Evolutionary conservation across 495 filamentous ascomycete genomes (phyloP).

Genomic region (Aspergillus funiculosus): DNA sequence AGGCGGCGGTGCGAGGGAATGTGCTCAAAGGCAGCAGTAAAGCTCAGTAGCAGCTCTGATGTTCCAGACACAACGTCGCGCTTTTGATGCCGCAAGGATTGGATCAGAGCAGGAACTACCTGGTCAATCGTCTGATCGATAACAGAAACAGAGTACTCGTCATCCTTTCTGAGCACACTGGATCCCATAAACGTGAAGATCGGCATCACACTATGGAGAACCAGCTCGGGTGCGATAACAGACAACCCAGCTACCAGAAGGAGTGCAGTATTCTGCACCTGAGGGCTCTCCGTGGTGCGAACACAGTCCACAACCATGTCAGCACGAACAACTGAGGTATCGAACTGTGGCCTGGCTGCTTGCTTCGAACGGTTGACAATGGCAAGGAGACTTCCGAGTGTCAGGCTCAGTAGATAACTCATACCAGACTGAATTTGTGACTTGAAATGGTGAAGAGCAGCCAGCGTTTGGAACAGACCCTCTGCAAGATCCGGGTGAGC

Average conservation of each 20-base stretch:
- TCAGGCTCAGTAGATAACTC: constrained; percentile 76
- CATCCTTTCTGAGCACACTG: constrained; percentile 79
- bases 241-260: constrained; percentile 82
- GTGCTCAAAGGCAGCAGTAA: constrained; percentile 90
- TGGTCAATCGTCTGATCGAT: constrained; percentile 79
- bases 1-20: constrained; percentile 79
- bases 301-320: constrained; percentile 90
- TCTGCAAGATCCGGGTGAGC: constrained; percentile 66
- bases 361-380: constrained; percentile 71
- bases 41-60: constrained; percentile 82
- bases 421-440: constrained; percentile 66
- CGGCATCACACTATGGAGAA: constrained; percentile 96
- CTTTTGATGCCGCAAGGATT: constrained; percentile 72
- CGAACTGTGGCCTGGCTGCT: constrained; percentile 55
- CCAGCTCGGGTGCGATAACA: constrained; percentile 74
- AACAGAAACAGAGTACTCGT: constrained; percentile 92
- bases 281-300: constrained; percentile 76
- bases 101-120: constrained; percentile 85
- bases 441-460: constrained; percentile 77
- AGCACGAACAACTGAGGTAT: constrained; percentile 67
- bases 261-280: constrained; percentile 85
- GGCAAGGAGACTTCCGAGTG: constrained; percentile 66
- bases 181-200: constrained; percentile 97
- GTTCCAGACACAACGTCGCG: constrained; percentile 70
- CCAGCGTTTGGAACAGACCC: constrained; percentile 72